Evolutionary conservation across 352 stramenopile species (phyloP).

Genomic region (Phytopythium montanum): DNA sequence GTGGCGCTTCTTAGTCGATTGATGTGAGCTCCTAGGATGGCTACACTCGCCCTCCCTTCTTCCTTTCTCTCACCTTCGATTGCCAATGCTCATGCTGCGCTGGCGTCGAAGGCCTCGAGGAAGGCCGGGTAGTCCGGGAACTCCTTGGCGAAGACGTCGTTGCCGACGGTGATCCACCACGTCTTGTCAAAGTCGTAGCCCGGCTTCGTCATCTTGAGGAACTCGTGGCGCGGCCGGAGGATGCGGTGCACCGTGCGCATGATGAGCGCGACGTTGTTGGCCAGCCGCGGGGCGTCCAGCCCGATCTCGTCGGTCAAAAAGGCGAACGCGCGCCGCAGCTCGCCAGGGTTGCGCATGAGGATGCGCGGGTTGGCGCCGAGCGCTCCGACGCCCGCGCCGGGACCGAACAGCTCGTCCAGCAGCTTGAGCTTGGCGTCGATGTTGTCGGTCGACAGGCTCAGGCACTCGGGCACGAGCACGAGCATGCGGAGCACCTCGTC

Average conservation of each 20-base stretch:
- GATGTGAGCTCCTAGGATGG: too few relatives aligned
- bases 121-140: neutral
- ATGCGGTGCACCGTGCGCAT: conserved; percentile 41
- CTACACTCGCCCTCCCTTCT: neutral
- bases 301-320: conserved; percentile 34
- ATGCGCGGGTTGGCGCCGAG: conserved; percentile 30
- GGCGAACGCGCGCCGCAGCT: conserved; percentile 33
- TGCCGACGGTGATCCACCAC: neutral
- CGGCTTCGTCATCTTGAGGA: neutral
- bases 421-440: conserved; percentile 39
- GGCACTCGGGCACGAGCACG: conserved; percentile 31
- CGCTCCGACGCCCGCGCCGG: conserved; percentile 12
- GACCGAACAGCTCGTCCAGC: conserved; percentile 40
- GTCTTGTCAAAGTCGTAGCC: neutral
- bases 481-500: conserved; percentile 32
- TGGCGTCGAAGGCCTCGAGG: neutral
- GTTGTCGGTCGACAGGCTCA: conserved; percentile 27
- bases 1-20: too few relatives aligned
- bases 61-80: too few relatives aligned
- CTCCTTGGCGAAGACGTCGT: neutral
- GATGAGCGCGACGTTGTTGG: conserved; percentile 23
- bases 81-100: too few relatives aligned
- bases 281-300: conserved; percentile 25
- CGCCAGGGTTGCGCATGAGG: conserved; percentile 47
- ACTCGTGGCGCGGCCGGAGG: conserved; percentile 32